Evolutionary conservation across 148 eudicot species (phyloP).

Genomic region (Persicaria maculosa): DNA sequence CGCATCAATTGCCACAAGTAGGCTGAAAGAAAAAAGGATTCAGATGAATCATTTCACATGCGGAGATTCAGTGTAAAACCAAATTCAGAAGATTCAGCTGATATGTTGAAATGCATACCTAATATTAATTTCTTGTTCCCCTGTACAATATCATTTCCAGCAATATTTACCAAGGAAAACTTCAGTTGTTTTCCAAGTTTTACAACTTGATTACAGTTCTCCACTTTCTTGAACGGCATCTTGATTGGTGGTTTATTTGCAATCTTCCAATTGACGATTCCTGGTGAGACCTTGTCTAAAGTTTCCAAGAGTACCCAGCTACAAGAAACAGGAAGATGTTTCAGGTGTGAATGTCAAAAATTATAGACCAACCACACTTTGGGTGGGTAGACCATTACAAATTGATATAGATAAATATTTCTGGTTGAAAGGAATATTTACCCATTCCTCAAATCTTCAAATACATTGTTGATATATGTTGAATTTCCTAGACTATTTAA

Average conservation of each 20-base stretch:
- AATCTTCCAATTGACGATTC: constrained; percentile 89
- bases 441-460: constrained; percentile 99
- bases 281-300: constrained; percentile 89
- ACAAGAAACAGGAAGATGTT: constrained; percentile 18
- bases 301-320: constrained; percentile 96
- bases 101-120: constrained; percentile 37
- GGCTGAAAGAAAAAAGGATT: constrained; percentile 53
- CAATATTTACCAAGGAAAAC: constrained; percentile 95
- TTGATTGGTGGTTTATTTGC: constrained; percentile 95
- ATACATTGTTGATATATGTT: constrained; percentile 72
- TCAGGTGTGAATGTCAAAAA: background rate
- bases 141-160: constrained; percentile 98
- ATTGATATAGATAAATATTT: background rate
- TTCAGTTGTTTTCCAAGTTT: constrained; percentile 93
- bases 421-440: constrained; percentile 24
- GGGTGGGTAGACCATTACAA: background rate
- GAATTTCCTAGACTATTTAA: constrained; percentile 88
- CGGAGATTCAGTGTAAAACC: background rate
- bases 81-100: background rate
- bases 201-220: constrained; percentile 97
- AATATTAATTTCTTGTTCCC: constrained; percentile 92
- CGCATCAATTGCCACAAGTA: constrained; percentile 99
- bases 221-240: constrained; percentile 98
- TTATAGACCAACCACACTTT: background rate
- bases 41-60: constrained; percentile 1